These are phyloP conservation scores for Heritiera fomes DNA, from an alignment of 345 rosid species.

Conservation along the genomic window DNA sequence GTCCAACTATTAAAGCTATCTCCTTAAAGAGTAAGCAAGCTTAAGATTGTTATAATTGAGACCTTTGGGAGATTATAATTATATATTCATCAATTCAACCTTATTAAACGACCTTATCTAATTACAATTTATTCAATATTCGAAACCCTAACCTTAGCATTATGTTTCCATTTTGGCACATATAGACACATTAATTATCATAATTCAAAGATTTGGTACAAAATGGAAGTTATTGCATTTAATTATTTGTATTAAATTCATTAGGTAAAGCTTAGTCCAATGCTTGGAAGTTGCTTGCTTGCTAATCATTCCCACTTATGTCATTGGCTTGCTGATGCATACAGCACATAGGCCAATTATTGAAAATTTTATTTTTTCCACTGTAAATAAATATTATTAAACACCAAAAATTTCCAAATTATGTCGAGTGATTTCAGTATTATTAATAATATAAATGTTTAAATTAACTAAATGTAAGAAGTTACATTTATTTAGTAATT, in stretches of 20 bases:
- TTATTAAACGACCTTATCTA: neutral
- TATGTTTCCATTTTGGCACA: constrained; percentile 2
- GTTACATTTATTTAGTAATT: no score
- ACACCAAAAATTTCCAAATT: neutral
- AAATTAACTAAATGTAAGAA: no score
- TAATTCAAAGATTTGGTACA: neutral
- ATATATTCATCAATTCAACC: neutral
- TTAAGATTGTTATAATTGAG: neutral
- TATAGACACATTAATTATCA: neutral
- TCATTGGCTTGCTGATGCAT: constrained; percentile 9
- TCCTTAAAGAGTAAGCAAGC: neutral
- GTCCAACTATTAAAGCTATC: neutral
- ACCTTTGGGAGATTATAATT: neutral
- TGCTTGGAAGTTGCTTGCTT: neutral
- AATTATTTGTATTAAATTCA: neutral
- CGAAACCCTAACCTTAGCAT: neutral
- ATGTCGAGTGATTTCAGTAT: neutral
- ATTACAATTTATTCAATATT: neutral
- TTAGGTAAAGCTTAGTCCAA: constrained; percentile 14
- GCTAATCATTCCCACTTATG: neutral
- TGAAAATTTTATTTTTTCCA: neutral
- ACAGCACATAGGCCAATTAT: constrained; percentile 7
- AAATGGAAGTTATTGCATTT: neutral
- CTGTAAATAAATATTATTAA: neutral
- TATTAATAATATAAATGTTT: neutral